Conservation (phyloP, 2,329 filamentous ascomycete genomes). For the Cladosporium sp. region DNA sequence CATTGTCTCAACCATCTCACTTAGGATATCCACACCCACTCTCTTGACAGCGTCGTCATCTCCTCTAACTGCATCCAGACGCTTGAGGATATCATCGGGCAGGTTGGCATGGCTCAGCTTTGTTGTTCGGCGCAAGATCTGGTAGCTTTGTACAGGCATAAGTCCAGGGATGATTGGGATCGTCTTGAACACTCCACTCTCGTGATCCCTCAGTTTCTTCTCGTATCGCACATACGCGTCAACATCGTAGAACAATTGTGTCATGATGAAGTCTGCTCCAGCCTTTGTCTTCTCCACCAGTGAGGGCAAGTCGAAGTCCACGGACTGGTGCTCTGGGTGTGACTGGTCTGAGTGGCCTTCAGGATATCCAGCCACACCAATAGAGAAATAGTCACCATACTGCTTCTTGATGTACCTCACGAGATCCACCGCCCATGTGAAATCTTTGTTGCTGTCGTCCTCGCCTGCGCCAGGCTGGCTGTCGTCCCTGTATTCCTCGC, state of each 20-base stretch:
- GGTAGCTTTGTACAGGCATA: constrained; percentile 97
- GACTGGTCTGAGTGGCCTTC: constrained; percentile 92
- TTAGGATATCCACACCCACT: constrained; percentile 75
- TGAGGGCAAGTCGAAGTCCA: constrained; percentile 70
- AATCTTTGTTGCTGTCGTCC: constrained; percentile 66
- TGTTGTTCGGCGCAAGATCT: constrained; percentile 88
- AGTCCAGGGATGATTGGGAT: constrained; percentile 90
- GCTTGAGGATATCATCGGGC: constrained; percentile 64
- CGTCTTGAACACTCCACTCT: constrained; percentile 77
- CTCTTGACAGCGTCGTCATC: constrained; percentile 79
- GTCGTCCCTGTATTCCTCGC: constrained; percentile 76
- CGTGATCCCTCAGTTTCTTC: constrained; percentile 68
- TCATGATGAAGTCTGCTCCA: constrained; percentile 97
- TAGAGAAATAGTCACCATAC: constrained; percentile 91
- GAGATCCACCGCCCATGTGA: constrained; percentile 83
- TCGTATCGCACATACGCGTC: constrained; percentile 80
- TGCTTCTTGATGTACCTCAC: constrained; percentile 82
- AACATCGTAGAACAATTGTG: constrained; percentile 92
- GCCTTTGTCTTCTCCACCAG: constrained; percentile 86
- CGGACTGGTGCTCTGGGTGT: constrained; percentile 72
- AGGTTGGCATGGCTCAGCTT: constrained; percentile 89
- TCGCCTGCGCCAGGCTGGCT: constrained; percentile 54
- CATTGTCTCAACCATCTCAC: constrained; percentile 77
- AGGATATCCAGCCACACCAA: constrained; percentile 91
- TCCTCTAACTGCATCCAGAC: constrained; percentile 68